Base-by-base conservation (phyloP, 1,284 basidiomycete species). In the Meripilus lineatus region DNA sequence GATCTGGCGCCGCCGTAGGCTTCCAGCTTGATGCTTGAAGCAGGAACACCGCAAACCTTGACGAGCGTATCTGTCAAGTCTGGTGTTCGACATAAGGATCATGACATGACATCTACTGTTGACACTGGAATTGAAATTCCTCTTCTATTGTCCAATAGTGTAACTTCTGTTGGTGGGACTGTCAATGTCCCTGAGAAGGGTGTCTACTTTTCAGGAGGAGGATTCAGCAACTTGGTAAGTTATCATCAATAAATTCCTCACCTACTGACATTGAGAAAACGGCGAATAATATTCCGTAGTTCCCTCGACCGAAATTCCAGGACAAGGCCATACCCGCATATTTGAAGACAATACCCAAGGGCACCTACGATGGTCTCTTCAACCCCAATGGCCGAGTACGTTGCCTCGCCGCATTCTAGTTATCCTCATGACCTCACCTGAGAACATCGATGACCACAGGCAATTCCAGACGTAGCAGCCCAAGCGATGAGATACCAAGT, bases 161-260 rank as follows among this genome's bases (percentile, higher is more conserved):
- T 81, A 10, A 81, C 79, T 5, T 55, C 78, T 0, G 82, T 85
- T 4, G 82, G 82, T 30, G 81, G 71, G 5, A 83, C 81, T 1
- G 58, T 64, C 17, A 53, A 69, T 35, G 65, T 82, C n/a, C 78
- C 78, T 0, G 81, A 85, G 60, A 67, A 66, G 5, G 79, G 76
- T 0, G 69, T 72, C 1, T 59, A 49, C 52, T 78, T 78, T 58
- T 80, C 78, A 33, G 84, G 84, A 6, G 84, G 83, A 45, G 85
- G 84, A 3, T 85, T 85, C 65, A 78, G 75, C 54, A 69, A 82
- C 55, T 70, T 74, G 44, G 75, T 78, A 45, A 52, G 66, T 58
- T 40, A 3, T 21, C 26, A 26, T 33, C 25, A 17, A 22, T 22
- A 5, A 26, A 39, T 25, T 25, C 23, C 15, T 8, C 28, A 30